A percentile compares a stretch with the other conserved stretches of the same genome.
Evolutionary conservation across 768 basidiomycete genomes (phyloP).

Genomic region (Lactarius akahatsu): DNA sequence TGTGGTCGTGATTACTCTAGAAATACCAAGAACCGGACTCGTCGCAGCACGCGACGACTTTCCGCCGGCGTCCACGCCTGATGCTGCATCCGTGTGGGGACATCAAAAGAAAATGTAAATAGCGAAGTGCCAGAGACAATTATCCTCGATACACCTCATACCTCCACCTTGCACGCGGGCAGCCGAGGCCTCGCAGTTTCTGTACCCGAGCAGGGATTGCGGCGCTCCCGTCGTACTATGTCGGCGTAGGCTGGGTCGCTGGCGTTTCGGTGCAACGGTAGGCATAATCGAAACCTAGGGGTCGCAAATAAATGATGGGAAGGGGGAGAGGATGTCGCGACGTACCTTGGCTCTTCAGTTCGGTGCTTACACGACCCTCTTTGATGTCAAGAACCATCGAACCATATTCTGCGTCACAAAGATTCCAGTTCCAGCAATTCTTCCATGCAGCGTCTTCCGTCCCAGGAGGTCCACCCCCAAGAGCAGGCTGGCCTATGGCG

Average conservation of each 20-base stretch:
- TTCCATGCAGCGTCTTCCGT: constrained; percentile 95
- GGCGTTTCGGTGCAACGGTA: constrained; percentile 74
- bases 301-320: background rate
- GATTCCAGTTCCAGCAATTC: constrained; percentile 99
- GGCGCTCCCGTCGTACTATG: constrained; percentile 31
- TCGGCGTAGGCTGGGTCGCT: constrained; percentile 56
- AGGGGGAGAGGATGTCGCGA: constrained; percentile 21
- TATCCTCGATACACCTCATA: background rate
- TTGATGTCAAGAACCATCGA: constrained; percentile 84
- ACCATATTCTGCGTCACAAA: constrained; percentile 94
- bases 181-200: background rate
- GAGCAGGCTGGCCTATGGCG: constrained; percentile 44
- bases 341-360: constrained; percentile 88
- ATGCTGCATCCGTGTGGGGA: background rate
- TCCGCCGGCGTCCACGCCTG: background rate
- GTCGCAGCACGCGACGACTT: background rate
- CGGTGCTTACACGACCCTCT: constrained; percentile 89
- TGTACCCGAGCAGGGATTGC: background rate
- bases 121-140: background rate
- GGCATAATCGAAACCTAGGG: constrained; percentile 89
- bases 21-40: background rate
- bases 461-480: constrained; percentile 43
- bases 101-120: background rate
- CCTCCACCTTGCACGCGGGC: background rate
- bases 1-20: constrained; percentile 10